Base-by-base conservation (phyloP, 2,329 filamentous ascomycete genomes). In the Colletotrichum tropicale region DNA sequence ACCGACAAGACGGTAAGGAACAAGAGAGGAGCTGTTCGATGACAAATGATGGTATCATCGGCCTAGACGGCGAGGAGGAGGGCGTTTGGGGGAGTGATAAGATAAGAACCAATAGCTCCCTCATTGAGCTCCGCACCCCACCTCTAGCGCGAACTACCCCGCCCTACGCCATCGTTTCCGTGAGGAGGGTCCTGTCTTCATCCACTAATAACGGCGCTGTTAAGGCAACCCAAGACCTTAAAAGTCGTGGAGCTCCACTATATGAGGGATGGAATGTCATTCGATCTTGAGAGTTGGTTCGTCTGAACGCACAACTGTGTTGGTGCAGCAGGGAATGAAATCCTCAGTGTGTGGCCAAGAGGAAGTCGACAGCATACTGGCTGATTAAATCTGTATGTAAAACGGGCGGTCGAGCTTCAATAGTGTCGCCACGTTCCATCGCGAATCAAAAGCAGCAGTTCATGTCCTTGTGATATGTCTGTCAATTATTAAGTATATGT, bases 141-240 rank as follows among this genome's bases (percentile, higher is more conserved):
- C 74, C 60, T 69, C 65, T 74, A 76, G 74, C 58, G 69, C 58
- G 32, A 38, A 26, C 58, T 73, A 75, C 73, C 73, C 73, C 73
- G 70, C 74, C 48, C 43, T 69, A 65, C 65, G 56, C 36, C 58
- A 58, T 52, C 34, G 55, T 55, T 3, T 58, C 55, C 24, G 15
- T 52, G 43, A 52, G 28, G 21, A 48, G 67, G 67, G 26, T 48
- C 38, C 38, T 48, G 34, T 16, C 52, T 32, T 28, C 56, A 34
- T 62, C 26, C 26, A 62, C 67, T 62, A 38, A n/a, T 66, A 56
- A 34, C 34, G 68, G 67, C 9, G 15, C 21, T n/a, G 24, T 26
- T 60, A 32, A 21, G 55, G 8, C 48, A 58, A 52, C 10, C 43
- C 6, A 52, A 52, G 43, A 52, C 43, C 43, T 52, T 52, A 21